Evolutionary conservation across 116 monocot species (phyloP).

Genomic region (Dioscorea cayenensis): DNA sequence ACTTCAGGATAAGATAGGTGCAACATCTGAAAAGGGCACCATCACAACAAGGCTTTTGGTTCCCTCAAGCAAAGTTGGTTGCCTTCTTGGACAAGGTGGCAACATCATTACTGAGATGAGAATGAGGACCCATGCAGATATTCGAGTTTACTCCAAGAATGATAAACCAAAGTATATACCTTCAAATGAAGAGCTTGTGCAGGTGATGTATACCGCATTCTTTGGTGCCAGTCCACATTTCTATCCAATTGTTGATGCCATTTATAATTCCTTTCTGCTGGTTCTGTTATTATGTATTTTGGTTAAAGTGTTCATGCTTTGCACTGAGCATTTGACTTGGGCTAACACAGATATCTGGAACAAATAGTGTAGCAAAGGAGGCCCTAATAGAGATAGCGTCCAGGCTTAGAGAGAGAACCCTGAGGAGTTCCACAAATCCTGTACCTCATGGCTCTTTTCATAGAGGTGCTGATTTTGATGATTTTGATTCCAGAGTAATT

Average conservation of each 20-base stretch:
- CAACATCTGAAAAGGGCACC: slow-evolving; percentile 32
- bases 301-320: neutral
- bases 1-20: slow-evolving; percentile 42
- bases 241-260: too few species aligned
- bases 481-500: slow-evolving; percentile 20
- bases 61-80: slow-evolving; percentile 63
- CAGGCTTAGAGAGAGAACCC: slow-evolving; percentile 65
- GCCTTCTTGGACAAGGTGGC: slow-evolving; percentile 68
- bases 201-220: slow-evolving; percentile 35
- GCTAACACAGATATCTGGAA: slow-evolving; percentile 57
- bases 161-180: slow-evolving; percentile 59
- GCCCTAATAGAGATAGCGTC: slow-evolving; percentile 60
- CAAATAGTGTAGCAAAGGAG: slow-evolving; percentile 39
- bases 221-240: neutral
- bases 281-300: neutral
- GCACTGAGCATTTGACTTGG: neutral
- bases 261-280: neutral
- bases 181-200: slow-evolving; percentile 67
- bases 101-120: slow-evolving; percentile 69
- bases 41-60: slow-evolving; percentile 64
- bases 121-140: slow-evolving; percentile 52
- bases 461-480: slow-evolving; percentile 31
- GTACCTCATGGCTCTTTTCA: slow-evolving; percentile 15
- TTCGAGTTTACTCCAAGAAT: slow-evolving; percentile 51
- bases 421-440: slow-evolving; percentile 25